Percentiles rank a stretch among this genome's conserved stretches.
phyloP scores from a whole-genome alignment of 371 early-diverging fungal genomes.

The Neoconidiobolus thromboides region DNA sequence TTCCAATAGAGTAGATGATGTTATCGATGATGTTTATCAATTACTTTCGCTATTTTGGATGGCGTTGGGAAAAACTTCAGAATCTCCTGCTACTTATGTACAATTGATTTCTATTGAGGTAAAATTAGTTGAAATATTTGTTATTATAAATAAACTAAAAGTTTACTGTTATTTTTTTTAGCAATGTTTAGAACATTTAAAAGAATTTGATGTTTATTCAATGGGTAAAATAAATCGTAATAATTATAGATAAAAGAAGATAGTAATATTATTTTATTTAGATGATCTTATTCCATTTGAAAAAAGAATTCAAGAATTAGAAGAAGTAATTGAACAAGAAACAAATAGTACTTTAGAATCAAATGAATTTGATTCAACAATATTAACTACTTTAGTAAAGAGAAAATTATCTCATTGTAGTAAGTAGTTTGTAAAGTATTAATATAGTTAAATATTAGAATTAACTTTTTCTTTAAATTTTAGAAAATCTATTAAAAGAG shows the following conservation, averaged over 20 bases:
- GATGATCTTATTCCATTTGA: slow-evolving; percentile 37
- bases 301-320: slow-evolving; percentile 33
- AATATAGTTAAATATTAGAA: no score
- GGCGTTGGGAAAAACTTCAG: slow-evolving; percentile 54
- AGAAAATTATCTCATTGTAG: slow-evolving; percentile 13
- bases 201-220: slow-evolving; percentile 46
- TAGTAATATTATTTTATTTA: slow-evolving; percentile 8
- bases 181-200: slow-evolving; percentile 48
- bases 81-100: slow-evolving; percentile 60
- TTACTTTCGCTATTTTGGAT: slow-evolving; percentile 57
- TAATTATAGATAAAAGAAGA: background rate
- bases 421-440: slow-evolving; percentile 8
- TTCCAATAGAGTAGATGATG: slow-evolving; percentile 46
- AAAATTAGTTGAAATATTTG: slow-evolving; percentile 6
- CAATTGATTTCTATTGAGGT: slow-evolving; percentile 61
- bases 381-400: background rate
- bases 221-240: slow-evolving; percentile 13
- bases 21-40: slow-evolving; percentile 61
- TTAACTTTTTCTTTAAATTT: background rate
- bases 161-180: slow-evolving; percentile 8
- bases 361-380: slow-evolving; percentile 9
- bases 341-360: background rate
- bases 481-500: slow-evolving; percentile 20
- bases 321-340: slow-evolving; percentile 23
- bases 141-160: background rate